Evolutionary conservation across 257 asterid genomes (phyloP), one percentile per base, ranked within the genome.

Genomic region (Nicotiana attenuata): DNA sequence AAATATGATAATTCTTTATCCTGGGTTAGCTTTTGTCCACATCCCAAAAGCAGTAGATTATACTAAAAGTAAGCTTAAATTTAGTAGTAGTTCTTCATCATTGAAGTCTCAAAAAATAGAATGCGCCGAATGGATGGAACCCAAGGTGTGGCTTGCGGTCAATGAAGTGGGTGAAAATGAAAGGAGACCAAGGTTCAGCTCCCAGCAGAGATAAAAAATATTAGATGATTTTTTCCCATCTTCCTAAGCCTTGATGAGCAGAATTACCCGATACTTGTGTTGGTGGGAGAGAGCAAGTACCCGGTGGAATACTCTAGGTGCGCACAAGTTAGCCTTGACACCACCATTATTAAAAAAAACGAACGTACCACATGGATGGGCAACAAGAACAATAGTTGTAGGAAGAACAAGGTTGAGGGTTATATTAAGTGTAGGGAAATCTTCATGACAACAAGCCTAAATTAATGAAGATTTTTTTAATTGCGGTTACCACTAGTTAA

Each of bases 11-110:
- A 45, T 50, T 20, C 45, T 24, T 75, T 73, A 73, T 52, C 80
- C 28, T 50, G 28, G 63, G 45, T 22, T 0, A 38, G 61, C 20
- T 24, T 73, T 47, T 8, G 63, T 50, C 79, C 63, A 75, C 80
- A 75, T 24, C 63, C 79, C 80, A 75, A 50, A 75, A 20, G 63
- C 80, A 75, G 61, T 50, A 75, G 17, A 15, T 22, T 71, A 50
- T 5, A 75, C 63, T 0, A 50, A 73, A 1, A 22, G 45, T 50
- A 28, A 28, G 29, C 29, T 28, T 28, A 26, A 75, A 9, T 61
- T 75, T 75, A 8, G 41, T 16, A 47, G 63, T 75, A 50, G 16
- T 75, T 22, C 4, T 73, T 47, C n/a, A 22, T 24, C 41, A 5
- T 71, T 45, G 35, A 71, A 20, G 22, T 45, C 61, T 22, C 15